Evolutionary conservation across 192 early-diverging fungal species (phyloP).

Genomic region (Coemansia sp.): DNA sequence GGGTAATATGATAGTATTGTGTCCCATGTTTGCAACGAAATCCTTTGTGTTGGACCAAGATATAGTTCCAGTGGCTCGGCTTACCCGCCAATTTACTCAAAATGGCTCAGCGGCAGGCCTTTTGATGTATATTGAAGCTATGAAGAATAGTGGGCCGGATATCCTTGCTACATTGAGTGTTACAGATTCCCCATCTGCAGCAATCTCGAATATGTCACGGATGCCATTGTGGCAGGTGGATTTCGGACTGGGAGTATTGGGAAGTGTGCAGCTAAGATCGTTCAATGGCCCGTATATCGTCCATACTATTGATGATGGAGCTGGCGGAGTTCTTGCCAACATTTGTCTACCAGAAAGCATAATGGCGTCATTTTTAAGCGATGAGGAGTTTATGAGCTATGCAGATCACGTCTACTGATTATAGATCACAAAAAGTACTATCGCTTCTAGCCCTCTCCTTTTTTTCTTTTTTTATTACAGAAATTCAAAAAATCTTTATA

Average conservation of each 20-base stretch:
- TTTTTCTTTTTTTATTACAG: not conserved
- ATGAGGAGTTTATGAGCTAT: not conserved
- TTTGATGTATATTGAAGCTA: not conserved
- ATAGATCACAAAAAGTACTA: not conserved
- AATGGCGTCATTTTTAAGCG: not conserved
- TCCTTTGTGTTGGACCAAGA: slow-evolving; percentile 2
- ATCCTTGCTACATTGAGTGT: not conserved
- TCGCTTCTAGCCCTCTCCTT: no score
- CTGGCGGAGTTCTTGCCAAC: slow-evolving; percentile 26
- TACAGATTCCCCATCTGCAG: slow-evolving; percentile 25
- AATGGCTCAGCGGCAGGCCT: not conserved
- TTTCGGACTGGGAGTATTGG: slow-evolving; percentile 7
- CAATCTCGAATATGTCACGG: slow-evolving; percentile 33
- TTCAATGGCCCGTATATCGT: slow-evolving; percentile 28
- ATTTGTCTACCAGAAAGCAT: slow-evolving; percentile 9
- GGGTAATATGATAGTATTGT: slow-evolving; percentile 32
- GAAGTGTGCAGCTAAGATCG: slow-evolving; percentile 19
- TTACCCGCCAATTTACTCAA: not conserved
- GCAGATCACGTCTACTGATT: not conserved
- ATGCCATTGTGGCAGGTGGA: not conserved
- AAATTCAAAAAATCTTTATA: not conserved
- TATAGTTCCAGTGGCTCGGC: slow-evolving; percentile 12
- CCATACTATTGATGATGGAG: slow-evolving; percentile 25
- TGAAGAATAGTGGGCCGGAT: slow-evolving; percentile 8
- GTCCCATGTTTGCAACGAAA: slow-evolving; percentile 8